A percentile compares a stretch with the other conserved stretches of the same genome.
These are phyloP conservation scores for Sindora glabra DNA, from an alignment of 306 rosid species.

Conservation along the genomic window DNA sequence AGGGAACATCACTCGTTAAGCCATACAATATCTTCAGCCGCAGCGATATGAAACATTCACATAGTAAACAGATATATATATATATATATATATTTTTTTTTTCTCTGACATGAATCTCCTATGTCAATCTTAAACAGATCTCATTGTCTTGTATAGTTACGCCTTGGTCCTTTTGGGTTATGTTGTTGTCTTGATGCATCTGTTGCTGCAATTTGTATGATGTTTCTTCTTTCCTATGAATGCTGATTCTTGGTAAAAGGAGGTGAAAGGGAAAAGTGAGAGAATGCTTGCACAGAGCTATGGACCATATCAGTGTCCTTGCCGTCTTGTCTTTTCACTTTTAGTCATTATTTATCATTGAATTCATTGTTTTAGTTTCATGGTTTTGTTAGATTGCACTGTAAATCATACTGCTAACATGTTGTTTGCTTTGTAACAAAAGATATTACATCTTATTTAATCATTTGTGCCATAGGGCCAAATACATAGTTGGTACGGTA, in stretches of 20 bases:
- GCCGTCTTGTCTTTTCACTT: background rate
- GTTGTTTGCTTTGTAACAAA: background rate
- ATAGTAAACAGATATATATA: background rate
- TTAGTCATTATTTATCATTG: background rate
- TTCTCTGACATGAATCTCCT: too few relatives aligned
- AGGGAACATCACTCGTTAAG: background rate
- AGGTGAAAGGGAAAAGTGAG: background rate
- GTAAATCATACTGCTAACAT: background rate
- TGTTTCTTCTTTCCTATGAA: background rate
- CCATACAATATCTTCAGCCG: background rate
- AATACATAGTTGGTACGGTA: conserved; percentile 65
- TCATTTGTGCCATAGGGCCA: conserved; percentile 49
- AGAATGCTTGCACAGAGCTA: background rate
- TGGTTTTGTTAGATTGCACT: background rate
- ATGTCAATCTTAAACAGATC: background rate
- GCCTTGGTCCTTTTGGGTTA: background rate
- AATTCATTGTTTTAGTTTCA: background rate
- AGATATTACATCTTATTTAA: background rate
- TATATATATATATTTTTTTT: too few relatives aligned
- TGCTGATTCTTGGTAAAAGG: background rate
- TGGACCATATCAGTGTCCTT: background rate
- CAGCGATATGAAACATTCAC: background rate
- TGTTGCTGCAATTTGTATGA: background rate
- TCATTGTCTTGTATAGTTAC: background rate
- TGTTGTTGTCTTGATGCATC: background rate